These are phyloP conservation scores for Gloeopeniophorella convolvens DNA, from an alignment of 768 basidiomycete species.

Conservation along the genomic window DNA sequence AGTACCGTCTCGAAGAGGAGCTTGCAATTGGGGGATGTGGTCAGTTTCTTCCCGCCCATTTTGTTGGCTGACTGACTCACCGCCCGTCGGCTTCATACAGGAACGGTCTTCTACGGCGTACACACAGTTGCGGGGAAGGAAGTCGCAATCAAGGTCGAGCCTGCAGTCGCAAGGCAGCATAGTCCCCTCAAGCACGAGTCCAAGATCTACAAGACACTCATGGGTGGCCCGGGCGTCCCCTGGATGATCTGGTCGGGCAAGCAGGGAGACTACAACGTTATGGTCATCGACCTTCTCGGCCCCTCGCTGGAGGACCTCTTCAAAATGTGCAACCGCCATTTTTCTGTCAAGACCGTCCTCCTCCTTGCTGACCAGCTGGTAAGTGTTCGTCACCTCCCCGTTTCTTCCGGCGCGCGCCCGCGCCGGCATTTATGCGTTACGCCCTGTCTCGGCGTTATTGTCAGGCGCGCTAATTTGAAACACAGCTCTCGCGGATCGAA, in stretches of 20 bases:
- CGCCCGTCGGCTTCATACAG: slow-evolving; percentile 29
- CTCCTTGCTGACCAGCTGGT: slow-evolving; percentile 93
- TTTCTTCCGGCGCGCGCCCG: background rate
- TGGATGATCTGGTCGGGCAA: slow-evolving; percentile 91
- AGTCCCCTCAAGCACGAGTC: slow-evolving; percentile 83
- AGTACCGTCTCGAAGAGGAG: slow-evolving; percentile 73
- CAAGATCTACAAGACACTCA: slow-evolving; percentile 87
- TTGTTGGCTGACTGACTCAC: background rate
- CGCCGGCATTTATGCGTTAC: no score
- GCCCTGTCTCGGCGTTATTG: no score
- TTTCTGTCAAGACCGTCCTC: slow-evolving; percentile 90
- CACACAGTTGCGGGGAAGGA: slow-evolving; percentile 79
- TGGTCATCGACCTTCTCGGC: slow-evolving; percentile 95
- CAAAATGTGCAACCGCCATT: slow-evolving; percentile 85
- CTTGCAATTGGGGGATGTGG: slow-evolving; percentile 78
- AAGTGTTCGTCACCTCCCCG: slow-evolving; percentile 26
- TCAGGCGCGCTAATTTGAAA: slow-evolving; percentile 7
- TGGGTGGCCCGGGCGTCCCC: slow-evolving; percentile 83
- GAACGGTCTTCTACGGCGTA: slow-evolving; percentile 71
- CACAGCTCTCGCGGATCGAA: slow-evolving; percentile 87
- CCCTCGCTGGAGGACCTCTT: slow-evolving; percentile 84
- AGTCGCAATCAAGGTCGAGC: slow-evolving; percentile 79
- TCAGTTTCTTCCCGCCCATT: slow-evolving; percentile 28
- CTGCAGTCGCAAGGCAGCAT: slow-evolving; percentile 41
- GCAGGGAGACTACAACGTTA: slow-evolving; percentile 93